A percentile compares a stretch with the other conserved stretches of the same genome.
These are phyloP conservation scores for Lipomyces lipofer DNA, from an alignment of 805 yeast species.

Conservation along the genomic window DNA sequence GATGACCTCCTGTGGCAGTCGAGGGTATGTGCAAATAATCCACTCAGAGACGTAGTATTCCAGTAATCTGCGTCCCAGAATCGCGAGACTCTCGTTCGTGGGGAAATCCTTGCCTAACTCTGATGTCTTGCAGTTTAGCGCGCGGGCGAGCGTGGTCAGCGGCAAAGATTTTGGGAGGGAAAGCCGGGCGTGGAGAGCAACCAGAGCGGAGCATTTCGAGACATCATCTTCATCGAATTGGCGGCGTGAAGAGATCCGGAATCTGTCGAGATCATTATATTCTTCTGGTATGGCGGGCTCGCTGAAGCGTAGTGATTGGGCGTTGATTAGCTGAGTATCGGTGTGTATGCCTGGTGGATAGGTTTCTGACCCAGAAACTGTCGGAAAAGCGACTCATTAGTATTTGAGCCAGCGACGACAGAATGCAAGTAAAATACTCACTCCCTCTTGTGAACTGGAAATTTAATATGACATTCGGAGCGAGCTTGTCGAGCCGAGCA, in stretches of 20 bases:
- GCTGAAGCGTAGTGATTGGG: too few species aligned
- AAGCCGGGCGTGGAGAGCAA: slow-evolving; percentile 76
- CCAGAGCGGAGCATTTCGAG: slow-evolving; percentile 54
- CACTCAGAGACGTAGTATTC: slow-evolving; percentile 75
- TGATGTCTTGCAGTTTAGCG: slow-evolving; percentile 61
- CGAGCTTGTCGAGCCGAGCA: too few species aligned
- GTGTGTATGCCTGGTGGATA: too few species aligned
- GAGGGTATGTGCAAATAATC: slow-evolving; percentile 75
- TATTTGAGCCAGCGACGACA: too few species aligned
- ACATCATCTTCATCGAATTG: slow-evolving; percentile 2
- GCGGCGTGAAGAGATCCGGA: background rate
- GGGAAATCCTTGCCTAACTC: slow-evolving; percentile 49
- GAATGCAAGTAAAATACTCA: too few species aligned
- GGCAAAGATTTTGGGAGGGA: slow-evolving; percentile 58
- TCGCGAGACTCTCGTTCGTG: slow-evolving; percentile 74
- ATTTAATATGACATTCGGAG: too few species aligned
- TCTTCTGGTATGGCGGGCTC: too few species aligned
- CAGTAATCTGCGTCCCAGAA: slow-evolving; percentile 78
- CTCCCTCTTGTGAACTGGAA: too few species aligned
- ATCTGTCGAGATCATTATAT: background rate
- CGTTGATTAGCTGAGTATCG: too few species aligned
- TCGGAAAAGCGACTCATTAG: too few species aligned
- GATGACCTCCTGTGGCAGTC: slow-evolving; percentile 80
- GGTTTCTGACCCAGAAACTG: too few species aligned
- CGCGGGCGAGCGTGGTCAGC: slow-evolving; percentile 72